phyloP scores from a whole-genome alignment of 305 asterid genomes.

The Caryopteris hybrid region DNA sequence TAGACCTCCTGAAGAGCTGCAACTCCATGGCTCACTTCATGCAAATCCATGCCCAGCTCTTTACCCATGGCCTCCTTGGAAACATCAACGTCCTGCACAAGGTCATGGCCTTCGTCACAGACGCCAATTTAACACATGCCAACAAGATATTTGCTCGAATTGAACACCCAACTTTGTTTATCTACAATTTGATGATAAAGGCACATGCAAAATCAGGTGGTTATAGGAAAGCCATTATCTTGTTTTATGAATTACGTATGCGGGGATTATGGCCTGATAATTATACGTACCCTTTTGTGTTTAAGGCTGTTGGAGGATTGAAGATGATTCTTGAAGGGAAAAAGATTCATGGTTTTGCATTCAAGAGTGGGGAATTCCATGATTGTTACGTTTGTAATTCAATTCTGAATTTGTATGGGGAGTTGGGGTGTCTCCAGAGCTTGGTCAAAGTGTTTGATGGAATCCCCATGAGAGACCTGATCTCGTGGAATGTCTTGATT shows the following conservation, averaged over 20 bases:
- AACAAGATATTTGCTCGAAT: slow-evolving; percentile 43
- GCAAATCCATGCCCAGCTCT: slow-evolving; percentile 69
- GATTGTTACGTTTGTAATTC: slow-evolving; percentile 37
- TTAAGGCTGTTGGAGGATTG: slow-evolving; percentile 60
- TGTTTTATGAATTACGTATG: slow-evolving; percentile 67
- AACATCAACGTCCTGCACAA: slow-evolving; percentile 67
- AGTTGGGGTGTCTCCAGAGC: slow-evolving; percentile 8
- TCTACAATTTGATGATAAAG: slow-evolving; percentile 77
- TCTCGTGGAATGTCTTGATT: slow-evolving; percentile 20
- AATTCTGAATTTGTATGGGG: slow-evolving; percentile 18
- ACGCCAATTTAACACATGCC: slow-evolving; percentile 43
- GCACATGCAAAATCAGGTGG: slow-evolving; percentile 43
- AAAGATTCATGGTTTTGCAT: slow-evolving; percentile 73
- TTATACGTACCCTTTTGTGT: slow-evolving; percentile 78
- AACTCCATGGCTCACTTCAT: slow-evolving; percentile 44
- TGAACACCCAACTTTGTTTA: slow-evolving; percentile 51
- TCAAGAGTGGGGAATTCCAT: slow-evolving; percentile 53
- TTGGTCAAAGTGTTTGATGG: slow-evolving; percentile 18
- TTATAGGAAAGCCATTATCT: slow-evolving; percentile 39
- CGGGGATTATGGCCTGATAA: slow-evolving; percentile 66
- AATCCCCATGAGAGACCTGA: slow-evolving; percentile 11
- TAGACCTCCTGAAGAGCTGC: slow-evolving; percentile 65
- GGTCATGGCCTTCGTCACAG: slow-evolving; percentile 54
- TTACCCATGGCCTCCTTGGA: slow-evolving; percentile 49
- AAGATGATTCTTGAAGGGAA: slow-evolving; percentile 45